Evolutionary conservation across 2,329 filamentous ascomycete genomes (phyloP).

Genomic region (Leptodontidium sp.): DNA sequence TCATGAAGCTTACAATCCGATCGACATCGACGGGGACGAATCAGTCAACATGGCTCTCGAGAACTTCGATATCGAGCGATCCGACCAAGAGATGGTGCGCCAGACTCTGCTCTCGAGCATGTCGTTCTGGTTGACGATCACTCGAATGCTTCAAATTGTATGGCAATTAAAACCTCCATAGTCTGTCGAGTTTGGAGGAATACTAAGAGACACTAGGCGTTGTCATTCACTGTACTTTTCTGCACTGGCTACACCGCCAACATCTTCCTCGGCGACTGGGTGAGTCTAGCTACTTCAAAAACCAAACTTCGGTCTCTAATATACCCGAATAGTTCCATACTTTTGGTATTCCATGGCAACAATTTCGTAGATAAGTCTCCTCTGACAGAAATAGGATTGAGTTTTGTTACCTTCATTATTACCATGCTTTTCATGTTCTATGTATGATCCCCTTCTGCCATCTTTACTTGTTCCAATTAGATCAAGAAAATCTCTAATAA

Average conservation of each 20-base stretch:
- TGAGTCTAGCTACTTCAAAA: slow-evolving; percentile 1
- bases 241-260: slow-evolving; percentile 23
- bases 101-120: slow-evolving; percentile 18
- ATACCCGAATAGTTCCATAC: slow-evolving; percentile 12
- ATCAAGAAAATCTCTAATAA: not conserved
- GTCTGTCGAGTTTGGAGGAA: not conserved
- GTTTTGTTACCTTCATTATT: slow-evolving; percentile 26
- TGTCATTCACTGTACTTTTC: slow-evolving; percentile 21
- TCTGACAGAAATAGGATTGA: slow-evolving; percentile 17
- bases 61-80: slow-evolving; percentile 15
- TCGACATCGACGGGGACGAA: slow-evolving; percentile 21
- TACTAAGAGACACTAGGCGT: slow-evolving; percentile 1
- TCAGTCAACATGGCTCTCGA: slow-evolving; percentile 20
- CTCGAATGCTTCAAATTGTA: slow-evolving; percentile 20
- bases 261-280: slow-evolving; percentile 27
- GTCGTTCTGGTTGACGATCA: slow-evolving; percentile 24
- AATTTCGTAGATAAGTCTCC: not conserved
- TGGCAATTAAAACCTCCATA: not conserved
- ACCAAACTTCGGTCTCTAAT: not conserved
- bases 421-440: slow-evolving; percentile 28
- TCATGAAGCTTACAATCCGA: slow-evolving; percentile 18
- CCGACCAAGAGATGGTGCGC: slow-evolving; percentile 11
- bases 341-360: slow-evolving; percentile 1
- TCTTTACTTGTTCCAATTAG: too few relatives aligned
- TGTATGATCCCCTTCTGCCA: not conserved